Conservation (phyloP, 768 basidiomycete species). For the Royoungia palumana region DNA sequence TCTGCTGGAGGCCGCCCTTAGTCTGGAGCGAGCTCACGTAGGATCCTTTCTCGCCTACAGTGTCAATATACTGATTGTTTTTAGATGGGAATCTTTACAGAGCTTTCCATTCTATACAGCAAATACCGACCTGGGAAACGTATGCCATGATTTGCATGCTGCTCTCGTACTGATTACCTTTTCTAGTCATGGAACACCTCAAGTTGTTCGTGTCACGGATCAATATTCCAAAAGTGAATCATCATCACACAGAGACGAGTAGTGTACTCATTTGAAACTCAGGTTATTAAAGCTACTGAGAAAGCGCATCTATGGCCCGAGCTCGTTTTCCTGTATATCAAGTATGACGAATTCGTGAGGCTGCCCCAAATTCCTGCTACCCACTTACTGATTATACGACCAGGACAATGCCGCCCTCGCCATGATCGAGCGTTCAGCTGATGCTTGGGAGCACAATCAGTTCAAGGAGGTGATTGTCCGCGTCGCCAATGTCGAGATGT, state of each 20-base stretch:
- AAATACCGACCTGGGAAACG: constrained; percentile 93
- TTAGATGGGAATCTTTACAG: constrained; percentile 96
- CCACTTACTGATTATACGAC: constrained; percentile 5
- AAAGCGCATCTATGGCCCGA: constrained; percentile 98
- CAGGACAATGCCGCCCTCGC: constrained; percentile 96
- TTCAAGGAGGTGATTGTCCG: constrained; percentile 99
- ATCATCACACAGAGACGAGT: background rate
- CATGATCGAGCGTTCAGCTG: constrained; percentile 98
- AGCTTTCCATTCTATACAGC: constrained; percentile 86
- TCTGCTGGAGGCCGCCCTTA: constrained; percentile 91
- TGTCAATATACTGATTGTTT: constrained; percentile 14
- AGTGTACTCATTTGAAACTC: background rate
- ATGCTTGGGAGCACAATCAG: constrained; percentile 99
- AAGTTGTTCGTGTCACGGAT: constrained; percentile 94
- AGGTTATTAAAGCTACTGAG: constrained; percentile 94
- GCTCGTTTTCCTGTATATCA: constrained; percentile 96
- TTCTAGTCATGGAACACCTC: constrained; percentile 93
- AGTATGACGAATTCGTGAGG: constrained; percentile 90
- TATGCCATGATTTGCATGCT: constrained; percentile 38
- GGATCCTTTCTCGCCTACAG: constrained; percentile 17
- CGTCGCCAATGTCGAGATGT: constrained; percentile 98
- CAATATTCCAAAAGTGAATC: constrained; percentile 87
- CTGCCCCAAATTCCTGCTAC: background rate
- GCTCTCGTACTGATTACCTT: constrained; percentile 1
- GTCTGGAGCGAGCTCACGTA: constrained; percentile 93